Conservation (phyloP, 2,329 filamentous ascomycete genomes). For the Pseudogymnoascus sp. region DNA sequence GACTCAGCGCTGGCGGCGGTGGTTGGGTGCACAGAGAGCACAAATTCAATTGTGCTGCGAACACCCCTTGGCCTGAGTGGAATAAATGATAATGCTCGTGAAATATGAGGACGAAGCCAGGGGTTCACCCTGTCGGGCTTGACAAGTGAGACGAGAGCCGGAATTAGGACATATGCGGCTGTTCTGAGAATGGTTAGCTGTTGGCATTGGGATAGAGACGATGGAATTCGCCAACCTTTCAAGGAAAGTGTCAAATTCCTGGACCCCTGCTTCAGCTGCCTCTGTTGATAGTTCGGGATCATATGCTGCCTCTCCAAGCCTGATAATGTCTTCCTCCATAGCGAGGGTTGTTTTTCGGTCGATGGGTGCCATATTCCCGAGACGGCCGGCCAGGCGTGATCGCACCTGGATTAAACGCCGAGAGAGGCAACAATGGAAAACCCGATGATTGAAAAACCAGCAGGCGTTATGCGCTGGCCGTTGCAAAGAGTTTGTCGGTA, state of each 20-base stretch:
- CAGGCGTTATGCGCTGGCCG: not conserved
- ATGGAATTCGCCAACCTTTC: not conserved
- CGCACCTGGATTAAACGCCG: not conserved
- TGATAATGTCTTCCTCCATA: constrained; percentile 8
- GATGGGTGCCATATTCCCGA: constrained; percentile 2
- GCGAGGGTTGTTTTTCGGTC: not conserved
- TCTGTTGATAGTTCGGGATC: not conserved
- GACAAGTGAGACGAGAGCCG: constrained; percentile 55
- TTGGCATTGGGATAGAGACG: not conserved
- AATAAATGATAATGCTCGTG: constrained; percentile 51
- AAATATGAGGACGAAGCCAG: constrained; percentile 53
- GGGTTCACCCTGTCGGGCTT: constrained; percentile 51
- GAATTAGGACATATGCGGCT: constrained; percentile 49
- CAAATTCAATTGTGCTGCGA: constrained; percentile 61
- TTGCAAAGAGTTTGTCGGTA: not conserved
- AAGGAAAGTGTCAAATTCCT: not conserved
- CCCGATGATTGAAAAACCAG: not conserved
- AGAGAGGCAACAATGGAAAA: not conserved
- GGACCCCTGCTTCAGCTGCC: not conserved
- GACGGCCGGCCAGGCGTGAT: not conserved
- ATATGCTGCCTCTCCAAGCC: constrained; percentile 1
- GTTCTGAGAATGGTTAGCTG: constrained; percentile 23
- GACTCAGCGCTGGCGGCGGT: constrained; percentile 13
- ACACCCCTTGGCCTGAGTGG: constrained; percentile 59
- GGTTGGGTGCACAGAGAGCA: constrained; percentile 59